Percentiles rank a stretch among this genome's conserved stretches.
These are phyloP conservation scores for Cubamyces lactineus DNA, from an alignment of 768 basidiomycete genomes.

Conservation along the genomic window DNA sequence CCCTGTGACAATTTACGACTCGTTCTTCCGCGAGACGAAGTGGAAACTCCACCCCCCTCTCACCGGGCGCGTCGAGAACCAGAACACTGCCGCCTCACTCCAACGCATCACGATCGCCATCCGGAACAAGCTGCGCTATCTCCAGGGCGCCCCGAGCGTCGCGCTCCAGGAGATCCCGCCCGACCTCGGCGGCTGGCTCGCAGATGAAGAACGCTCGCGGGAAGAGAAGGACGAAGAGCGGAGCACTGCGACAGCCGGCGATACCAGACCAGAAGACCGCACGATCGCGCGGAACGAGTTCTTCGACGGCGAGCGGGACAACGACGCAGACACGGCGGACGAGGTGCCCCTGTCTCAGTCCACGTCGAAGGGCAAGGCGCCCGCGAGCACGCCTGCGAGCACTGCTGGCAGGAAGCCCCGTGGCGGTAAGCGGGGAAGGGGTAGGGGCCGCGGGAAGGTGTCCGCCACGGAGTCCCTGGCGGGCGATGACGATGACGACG, in stretches of 20 bases:
- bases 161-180: constrained; percentile 97
- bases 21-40: constrained; percentile 89
- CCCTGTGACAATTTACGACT: constrained; percentile 87
- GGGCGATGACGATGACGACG: constrained; percentile 46
- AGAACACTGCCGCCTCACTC: constrained; percentile 80
- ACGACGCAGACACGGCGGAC: constrained; percentile 48
- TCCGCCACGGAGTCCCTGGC: constrained; percentile 32
- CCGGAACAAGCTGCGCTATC: constrained; percentile 85
- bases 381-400: constrained; percentile 20
- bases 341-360: constrained; percentile 11
- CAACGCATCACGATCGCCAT: constrained; percentile 88
- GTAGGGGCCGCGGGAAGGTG: constrained; percentile 35
- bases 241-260: constrained; percentile 58
- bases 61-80: constrained; percentile 90
- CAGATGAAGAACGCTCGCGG: constrained; percentile 66
- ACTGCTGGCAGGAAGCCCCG: constrained; percentile 31
- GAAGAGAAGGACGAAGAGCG: constrained; percentile 76
- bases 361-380: constrained; percentile 37
- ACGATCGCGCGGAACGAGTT: constrained; percentile 65
- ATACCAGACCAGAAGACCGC: constrained; percentile 51
- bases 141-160: constrained; percentile 96
- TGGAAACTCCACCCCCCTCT: constrained; percentile 94
- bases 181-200: constrained; percentile 77
- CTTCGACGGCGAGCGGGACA: constrained; percentile 73
- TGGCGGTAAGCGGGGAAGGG: constrained; percentile 35